Evolutionary conservation across 108 stramenopile genomes (phyloP), one percentile per base, ranked within the genome.

Genomic region (Skeletonema menzelii): DNA sequence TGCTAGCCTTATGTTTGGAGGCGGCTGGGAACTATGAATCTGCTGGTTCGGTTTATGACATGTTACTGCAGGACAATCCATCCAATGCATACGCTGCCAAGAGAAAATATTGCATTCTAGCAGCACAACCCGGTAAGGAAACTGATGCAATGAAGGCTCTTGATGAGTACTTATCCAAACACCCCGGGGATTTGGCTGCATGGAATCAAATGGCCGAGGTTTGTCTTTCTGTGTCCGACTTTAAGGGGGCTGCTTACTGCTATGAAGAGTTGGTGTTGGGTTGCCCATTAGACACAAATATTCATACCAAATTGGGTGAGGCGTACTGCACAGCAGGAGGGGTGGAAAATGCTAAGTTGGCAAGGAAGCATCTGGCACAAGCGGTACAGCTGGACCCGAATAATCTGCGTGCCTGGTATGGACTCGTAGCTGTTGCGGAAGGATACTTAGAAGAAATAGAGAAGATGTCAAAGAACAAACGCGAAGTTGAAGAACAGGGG

Each of bases 321-420:
- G 86, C 84, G 15, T 95, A 89, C 66, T 79, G 84, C 14, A 92
- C 93, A 1, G 40, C 82, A 10, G 93, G 91, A 22, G 88, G 88
- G 2, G 26, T 91, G 40, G 85, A 84, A 10, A 80, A 92, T 59
- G 65, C 81, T 27, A 55, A 74, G 10, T 63, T 84, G 74, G 93
- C 91, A n/a, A 69, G 93, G 44, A 91, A 88, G 56, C 93, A 95
- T 69, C 77, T 92, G 79, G 87, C 88, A 37, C 91, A 91, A 75
- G 84, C 86, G 27, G 66, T 95, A 32, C 86, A 90, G 67, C 70
- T 95, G 63, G 85, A 89, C 83, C 59, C 81, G 6, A 69, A 75
- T 30, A 85, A 89, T 75, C 35, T 77, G 17, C 77, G 93, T 30
- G 93, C 91, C 3, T 83, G 86, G 70, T 89, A 82, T 73, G 90